Percentiles rank a stretch among this genome's conserved stretches.
Evolutionary conservation across 306 rosid species (phyloP).

Genomic region (Cicer bijugum): DNA sequence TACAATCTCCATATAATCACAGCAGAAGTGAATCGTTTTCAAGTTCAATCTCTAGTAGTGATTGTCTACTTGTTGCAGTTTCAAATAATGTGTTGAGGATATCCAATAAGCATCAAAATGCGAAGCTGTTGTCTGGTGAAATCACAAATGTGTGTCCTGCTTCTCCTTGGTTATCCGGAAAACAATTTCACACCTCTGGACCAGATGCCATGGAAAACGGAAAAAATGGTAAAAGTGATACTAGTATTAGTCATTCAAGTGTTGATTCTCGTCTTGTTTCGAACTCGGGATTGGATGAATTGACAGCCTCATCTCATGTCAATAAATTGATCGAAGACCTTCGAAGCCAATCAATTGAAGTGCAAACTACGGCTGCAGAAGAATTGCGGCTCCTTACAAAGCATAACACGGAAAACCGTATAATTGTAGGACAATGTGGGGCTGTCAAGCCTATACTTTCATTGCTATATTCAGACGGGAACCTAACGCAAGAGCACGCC

Average conservation of each 20-base stretch:
- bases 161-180: constrained; percentile 53
- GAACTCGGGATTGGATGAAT: constrained; percentile 54
- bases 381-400: constrained; percentile 91
- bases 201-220: constrained; percentile 52
- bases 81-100: constrained; percentile 56
- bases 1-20: constrained; percentile 62
- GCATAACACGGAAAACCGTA: constrained; percentile 82
- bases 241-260: constrained; percentile 40
- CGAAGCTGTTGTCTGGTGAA: constrained; percentile 59
- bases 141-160: constrained; percentile 53
- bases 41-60: constrained; percentile 76
- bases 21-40: constrained; percentile 87
- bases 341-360: constrained; percentile 61
- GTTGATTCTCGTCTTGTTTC: constrained; percentile 46
- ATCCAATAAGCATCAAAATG: constrained; percentile 53
- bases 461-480: constrained; percentile 67
- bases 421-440: constrained; percentile 73
- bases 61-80: constrained; percentile 62
- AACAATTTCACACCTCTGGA: constrained; percentile 48
- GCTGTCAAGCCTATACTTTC: constrained; percentile 70
- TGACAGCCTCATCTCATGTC: constrained; percentile 63
- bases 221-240: constrained; percentile 49
- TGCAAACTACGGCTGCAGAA: constrained; percentile 80
- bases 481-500: constrained; percentile 85
- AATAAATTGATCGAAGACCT: constrained; percentile 78